Base-by-base conservation (phyloP, 345 rosid species). In the Sonneratia alba region DNA sequence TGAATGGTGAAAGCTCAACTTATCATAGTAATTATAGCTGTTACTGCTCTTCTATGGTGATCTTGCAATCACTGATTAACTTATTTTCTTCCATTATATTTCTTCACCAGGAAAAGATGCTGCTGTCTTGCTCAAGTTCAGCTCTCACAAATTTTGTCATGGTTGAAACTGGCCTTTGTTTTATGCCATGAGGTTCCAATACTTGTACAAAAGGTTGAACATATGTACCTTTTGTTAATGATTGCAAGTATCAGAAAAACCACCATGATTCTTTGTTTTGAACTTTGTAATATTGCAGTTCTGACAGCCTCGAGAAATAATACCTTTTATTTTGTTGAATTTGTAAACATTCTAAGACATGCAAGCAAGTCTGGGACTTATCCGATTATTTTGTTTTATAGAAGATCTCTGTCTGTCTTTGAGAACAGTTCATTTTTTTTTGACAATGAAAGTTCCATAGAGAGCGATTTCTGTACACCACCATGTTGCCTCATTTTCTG, bases 151-250 rank as follows among this genome's bases (percentile, higher is more conserved):
- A 75, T 84, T 77, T 85, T 82, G n/a, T 79, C 85, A 63, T 90
- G 89, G 89, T 78, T 95, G 83, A 85, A 59, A 82, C 73, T 87
- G 66, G 96, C 99, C 75, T 95, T 90, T 84, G 85, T 90, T 53
- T 92, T 83, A 71, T 82, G 92, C 78, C 84, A 86, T 71, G 97
- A 92, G 78, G 89, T 86, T 80, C 96, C 97, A 40, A 47, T 79
- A 48, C 83, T 89, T 69, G 81, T 89, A 77, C 89, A 85, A 71
- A 89, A 95, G 99, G 99, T 95, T 70, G 78, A 40, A 48, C 32
- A 27, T 42, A 70, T 65, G 45, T 67, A 59, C 45, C 47, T 75
- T 24, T 55, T 24, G 10, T 36, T 19, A 55, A 7, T 62, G 15
- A 1, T 32, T 11, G 21, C 36, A 10, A 2, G 63, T 11, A 62